Evolutionary conservation across 805 yeast species (phyloP).

Genomic region (Scheffersomyces amazonensis): DNA sequence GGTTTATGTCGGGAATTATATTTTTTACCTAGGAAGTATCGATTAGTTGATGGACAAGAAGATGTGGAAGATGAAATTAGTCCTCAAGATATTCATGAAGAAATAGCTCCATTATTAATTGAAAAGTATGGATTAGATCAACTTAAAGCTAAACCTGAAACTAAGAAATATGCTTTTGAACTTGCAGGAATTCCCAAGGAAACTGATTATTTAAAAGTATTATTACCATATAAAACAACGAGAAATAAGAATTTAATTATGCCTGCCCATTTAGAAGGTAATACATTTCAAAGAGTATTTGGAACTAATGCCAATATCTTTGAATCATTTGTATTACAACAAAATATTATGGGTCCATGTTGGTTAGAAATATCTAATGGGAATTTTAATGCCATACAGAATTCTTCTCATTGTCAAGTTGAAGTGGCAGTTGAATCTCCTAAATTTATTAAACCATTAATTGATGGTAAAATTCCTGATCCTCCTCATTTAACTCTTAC

Average conservation of each 20-base stretch:
- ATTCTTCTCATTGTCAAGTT: constrained; percentile 77
- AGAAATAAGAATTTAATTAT: constrained; percentile 44
- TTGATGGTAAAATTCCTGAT: constrained; percentile 31
- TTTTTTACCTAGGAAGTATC: constrained; percentile 65
- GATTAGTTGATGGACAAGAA: constrained; percentile 41
- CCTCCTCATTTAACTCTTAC: constrained; percentile 69
- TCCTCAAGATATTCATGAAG: constrained; percentile 72
- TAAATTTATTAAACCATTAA: constrained; percentile 42
- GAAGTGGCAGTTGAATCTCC: constrained; percentile 63
- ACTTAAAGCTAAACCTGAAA: constrained; percentile 68
- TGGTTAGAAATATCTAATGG: constrained; percentile 79
- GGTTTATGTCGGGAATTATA: constrained; percentile 70
- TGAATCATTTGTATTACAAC: constrained; percentile 80
- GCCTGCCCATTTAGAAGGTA: constrained; percentile 69
- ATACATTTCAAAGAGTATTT: constrained; percentile 73
- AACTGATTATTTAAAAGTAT: constrained; percentile 73
- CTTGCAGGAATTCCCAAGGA: constrained; percentile 73
- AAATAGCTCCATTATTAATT: constrained; percentile 64
- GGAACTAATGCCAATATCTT: constrained; percentile 74
- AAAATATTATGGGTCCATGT: constrained; percentile 94
- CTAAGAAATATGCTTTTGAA: constrained; percentile 86
- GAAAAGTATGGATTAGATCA: constrained; percentile 59
- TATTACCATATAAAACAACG: constrained; percentile 71
- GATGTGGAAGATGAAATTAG: constrained; percentile 34
- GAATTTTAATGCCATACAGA: constrained; percentile 54